A percentile compares a stretch with the other conserved stretches of the same genome.
These are phyloP conservation scores for Hypomyces perniciosus DNA, from an alignment of 2,329 filamentous ascomycete genomes.

Conservation along the genomic window DNA sequence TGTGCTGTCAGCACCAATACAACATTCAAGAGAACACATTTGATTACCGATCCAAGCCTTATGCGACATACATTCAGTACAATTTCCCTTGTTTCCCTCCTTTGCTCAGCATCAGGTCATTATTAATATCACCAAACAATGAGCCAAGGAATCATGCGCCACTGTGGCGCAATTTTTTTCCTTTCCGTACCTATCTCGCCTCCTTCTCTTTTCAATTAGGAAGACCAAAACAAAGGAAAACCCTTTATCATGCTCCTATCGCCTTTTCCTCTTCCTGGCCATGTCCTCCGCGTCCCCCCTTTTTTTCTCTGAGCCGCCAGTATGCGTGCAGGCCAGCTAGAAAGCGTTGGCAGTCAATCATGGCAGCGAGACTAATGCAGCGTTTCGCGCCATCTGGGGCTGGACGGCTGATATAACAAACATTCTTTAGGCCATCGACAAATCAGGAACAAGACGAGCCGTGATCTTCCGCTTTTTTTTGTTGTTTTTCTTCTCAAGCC, in stretches of 20 bases:
- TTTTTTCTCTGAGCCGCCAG: no score
- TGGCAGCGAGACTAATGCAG: no score
- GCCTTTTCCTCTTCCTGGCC: background rate
- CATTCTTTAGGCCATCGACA: background rate
- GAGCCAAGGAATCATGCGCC: constrained; percentile 5
- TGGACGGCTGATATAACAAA: no score
- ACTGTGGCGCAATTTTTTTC: constrained; percentile 7
- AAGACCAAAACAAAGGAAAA: background rate
- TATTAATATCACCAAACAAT: background rate
- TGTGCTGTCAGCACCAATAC: no score
- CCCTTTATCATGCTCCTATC: background rate
- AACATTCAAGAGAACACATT: no score
- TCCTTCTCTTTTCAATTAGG: background rate
- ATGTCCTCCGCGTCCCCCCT: background rate
- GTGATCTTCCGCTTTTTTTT: background rate
- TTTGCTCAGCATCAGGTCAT: constrained; percentile 7
- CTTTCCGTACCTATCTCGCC: background rate
- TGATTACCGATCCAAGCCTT: no score
- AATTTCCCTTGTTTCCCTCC: constrained; percentile 7
- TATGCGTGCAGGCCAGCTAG: no score
- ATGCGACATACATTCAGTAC: no score
- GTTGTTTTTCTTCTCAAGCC: background rate
- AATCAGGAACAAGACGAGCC: constrained; percentile 8
- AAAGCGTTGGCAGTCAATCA: no score
- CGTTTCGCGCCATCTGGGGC: no score